Evolutionary conservation across 768 basidiomycete genomes (phyloP).

Genomic region (Multifurca ochricompacta): DNA sequence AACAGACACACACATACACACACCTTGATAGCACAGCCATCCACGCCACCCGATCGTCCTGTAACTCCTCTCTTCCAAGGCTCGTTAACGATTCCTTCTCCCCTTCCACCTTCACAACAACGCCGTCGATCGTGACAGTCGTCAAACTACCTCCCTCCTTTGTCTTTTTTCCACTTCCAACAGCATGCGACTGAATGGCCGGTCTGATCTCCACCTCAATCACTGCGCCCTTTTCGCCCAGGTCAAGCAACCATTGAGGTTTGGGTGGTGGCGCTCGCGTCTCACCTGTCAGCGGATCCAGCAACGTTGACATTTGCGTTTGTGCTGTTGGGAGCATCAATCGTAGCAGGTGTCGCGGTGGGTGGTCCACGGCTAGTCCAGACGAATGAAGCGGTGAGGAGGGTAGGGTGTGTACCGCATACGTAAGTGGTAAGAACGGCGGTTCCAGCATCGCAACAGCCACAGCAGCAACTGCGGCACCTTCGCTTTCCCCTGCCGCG

Average conservation of each 20-base stretch:
- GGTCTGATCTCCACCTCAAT: slow-evolving; percentile 53
- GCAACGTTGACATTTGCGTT: slow-evolving; percentile 65
- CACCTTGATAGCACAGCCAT: slow-evolving; percentile 66
- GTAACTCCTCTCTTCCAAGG: slow-evolving; percentile 67
- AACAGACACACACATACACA: slow-evolving; percentile 22
- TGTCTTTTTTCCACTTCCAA: slow-evolving; percentile 23
- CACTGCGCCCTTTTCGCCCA: slow-evolving; percentile 53
- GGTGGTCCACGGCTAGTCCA: slow-evolving; percentile 42
- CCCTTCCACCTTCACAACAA: slow-evolving; percentile 39
- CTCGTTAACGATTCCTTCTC: slow-evolving; percentile 73
- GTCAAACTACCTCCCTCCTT: slow-evolving; percentile 27
- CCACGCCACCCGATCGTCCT: slow-evolving; percentile 60
- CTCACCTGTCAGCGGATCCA: slow-evolving; percentile 76
- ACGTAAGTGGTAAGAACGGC: slow-evolving; percentile 43
- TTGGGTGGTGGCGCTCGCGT: slow-evolving; percentile 48
- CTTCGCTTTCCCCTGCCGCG: background rate
- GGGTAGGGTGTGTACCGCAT: slow-evolving; percentile 67
- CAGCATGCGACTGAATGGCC: slow-evolving; percentile 21
- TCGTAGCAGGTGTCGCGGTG: slow-evolving; percentile 67
- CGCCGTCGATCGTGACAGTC: slow-evolving; percentile 38
- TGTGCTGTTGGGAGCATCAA: slow-evolving; percentile 78
- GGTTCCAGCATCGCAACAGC: background rate
- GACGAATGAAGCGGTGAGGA: slow-evolving; percentile 77
- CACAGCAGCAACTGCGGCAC: background rate
- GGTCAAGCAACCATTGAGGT: slow-evolving; percentile 64